Evolutionary conservation across 768 basidiomycete species (phyloP), one percentile per base, ranked within the genome.

Genomic region (Russula ochroleuca): DNA sequence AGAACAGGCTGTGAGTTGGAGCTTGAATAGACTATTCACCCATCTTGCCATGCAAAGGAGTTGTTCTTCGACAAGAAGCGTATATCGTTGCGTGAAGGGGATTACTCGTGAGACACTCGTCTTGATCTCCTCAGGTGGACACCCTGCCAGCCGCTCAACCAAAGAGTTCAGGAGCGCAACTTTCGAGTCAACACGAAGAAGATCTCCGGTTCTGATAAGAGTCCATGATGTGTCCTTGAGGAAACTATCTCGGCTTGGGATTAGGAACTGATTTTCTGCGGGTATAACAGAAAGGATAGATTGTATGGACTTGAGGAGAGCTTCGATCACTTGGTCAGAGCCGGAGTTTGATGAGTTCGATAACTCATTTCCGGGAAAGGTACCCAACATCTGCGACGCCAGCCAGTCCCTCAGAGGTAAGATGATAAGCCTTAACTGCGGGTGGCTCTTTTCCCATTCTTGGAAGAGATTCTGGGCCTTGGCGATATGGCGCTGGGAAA

Each of bases 21-120:
- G 78, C 75, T 98, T 98, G 81, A 95, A 89, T 19, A 92, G 73
- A 14, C 90, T 76, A 71, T 87, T 85, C 19, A 84, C 85, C 86
- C 90, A 93, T 47, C 80, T 76, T 25, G 78, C 77, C 57, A 85
- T 83, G 13, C 75, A 73, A 2, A 73, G 67, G n/a, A 96, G 73
- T 57, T 90, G 83, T 45, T 80, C 79, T 35, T 80, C 75, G 25
- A 81, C 81, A 15, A 93, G 78, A 21, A 76, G 69, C 10, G 82
- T 68, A 73, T 92, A 94, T 25, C 75, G 74, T 3, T 83, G 75
- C 25, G 96, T 72, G 83, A 97, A 97, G 0, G 95, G 93, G 10
- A 87, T 67, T n/a, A 86, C 65, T 67, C 82, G 76, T 69, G 74
- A 75, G 49, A 85, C 65, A 53, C 71, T 71, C 33, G 63, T 69